phyloP scores from a whole-genome alignment of 1,284 basidiomycete species.

The Lentinus polychrous region DNA sequence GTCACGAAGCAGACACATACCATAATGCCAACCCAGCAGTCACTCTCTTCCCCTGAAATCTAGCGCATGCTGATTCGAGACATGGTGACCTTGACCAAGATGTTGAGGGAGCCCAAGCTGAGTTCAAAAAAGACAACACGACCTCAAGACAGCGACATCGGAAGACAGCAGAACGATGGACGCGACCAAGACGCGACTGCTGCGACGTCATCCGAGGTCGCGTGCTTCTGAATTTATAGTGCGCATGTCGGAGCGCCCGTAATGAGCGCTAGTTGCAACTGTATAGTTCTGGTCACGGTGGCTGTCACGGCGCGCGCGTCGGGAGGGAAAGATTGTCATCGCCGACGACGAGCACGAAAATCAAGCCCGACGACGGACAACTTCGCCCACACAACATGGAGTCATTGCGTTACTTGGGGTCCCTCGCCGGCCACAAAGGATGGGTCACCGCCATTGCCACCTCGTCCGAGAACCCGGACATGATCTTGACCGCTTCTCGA shows the following conservation, averaged over 20 bases:
- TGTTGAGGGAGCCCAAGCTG: neutral
- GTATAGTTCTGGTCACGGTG: slow-evolving; percentile 48
- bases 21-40: no score
- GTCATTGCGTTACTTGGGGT: slow-evolving; percentile 87
- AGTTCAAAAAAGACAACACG: no score
- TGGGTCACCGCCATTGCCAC: slow-evolving; percentile 97
- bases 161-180: no score
- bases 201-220: no score
- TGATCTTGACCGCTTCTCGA: slow-evolving; percentile 95
- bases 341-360: slow-evolving; percentile 25
- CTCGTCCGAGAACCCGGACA: slow-evolving; percentile 93
- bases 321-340: slow-evolving; percentile 12
- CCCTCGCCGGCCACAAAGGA: slow-evolving; percentile 92
- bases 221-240: no score
- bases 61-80: no score
- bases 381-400: slow-evolving; percentile 58
- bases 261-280: slow-evolving; percentile 32
- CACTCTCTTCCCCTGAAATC: no score
- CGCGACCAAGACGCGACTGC: no score
- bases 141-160: no score
- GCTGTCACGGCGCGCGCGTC: slow-evolving; percentile 40
- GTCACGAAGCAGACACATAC: no score
- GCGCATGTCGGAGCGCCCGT: slow-evolving; percentile 3
- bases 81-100: no score
- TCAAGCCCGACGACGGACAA: slow-evolving; percentile 23